Conservation (phyloP, 805 yeast genomes). For the Sugiyamaella smithiae region DNA sequence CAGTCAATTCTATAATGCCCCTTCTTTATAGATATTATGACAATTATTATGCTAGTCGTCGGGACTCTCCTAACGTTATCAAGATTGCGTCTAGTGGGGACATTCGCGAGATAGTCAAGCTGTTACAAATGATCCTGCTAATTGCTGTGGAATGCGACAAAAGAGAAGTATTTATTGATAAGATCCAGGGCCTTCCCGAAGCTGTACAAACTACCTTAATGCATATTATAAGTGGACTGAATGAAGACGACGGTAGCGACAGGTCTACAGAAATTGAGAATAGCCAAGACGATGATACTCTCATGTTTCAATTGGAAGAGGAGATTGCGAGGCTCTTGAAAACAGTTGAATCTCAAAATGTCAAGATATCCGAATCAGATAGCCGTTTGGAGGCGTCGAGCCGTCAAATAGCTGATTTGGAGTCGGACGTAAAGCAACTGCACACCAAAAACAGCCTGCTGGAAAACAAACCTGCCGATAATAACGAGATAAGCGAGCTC, state of each 20-base stretch:
- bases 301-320: conserved; percentile 15
- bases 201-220: conserved; percentile 15
- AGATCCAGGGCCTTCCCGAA: conserved; percentile 12
- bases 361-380: conserved; percentile 5
- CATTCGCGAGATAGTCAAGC: conserved; percentile 14
- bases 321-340: conserved; percentile 14
- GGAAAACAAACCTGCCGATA: background rate
- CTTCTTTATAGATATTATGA: background rate
- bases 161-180: conserved; percentile 11
- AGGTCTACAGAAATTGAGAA: conserved; percentile 3
- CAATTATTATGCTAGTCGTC: background rate
- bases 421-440: background rate
- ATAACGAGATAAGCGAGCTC: conserved; percentile 7
- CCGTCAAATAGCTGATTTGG: background rate
- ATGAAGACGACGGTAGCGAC: conserved; percentile 3
- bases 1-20: conserved; percentile 4
- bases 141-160: conserved; percentile 16
- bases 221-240: conserved; percentile 13
- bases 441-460: background rate
- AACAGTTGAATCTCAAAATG: conserved; percentile 7
- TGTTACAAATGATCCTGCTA: conserved; percentile 11
- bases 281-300: background rate
- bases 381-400: background rate
- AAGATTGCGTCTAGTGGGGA: conserved; percentile 8
- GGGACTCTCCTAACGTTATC: conserved; percentile 10